A percentile compares a stretch with the other conserved stretches of the same genome.
Conservation (phyloP, 805 yeast species). For the Lipomyces lipofer region DNA sequence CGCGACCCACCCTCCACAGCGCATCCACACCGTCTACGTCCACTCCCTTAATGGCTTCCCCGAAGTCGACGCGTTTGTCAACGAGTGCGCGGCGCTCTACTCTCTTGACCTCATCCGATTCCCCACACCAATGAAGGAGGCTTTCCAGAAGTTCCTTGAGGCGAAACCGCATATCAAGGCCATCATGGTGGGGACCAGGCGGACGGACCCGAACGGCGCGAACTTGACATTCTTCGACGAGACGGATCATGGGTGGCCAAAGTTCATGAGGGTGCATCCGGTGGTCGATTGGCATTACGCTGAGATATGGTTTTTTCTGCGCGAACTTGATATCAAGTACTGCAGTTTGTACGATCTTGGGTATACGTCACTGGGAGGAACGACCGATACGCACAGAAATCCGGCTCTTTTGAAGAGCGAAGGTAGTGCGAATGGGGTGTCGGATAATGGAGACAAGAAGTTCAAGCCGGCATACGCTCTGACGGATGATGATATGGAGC, state of each 20-base stretch:
- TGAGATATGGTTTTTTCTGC: slow-evolving; percentile 82
- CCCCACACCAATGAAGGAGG: slow-evolving; percentile 56
- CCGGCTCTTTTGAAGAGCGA: slow-evolving; percentile 54
- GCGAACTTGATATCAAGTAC: slow-evolving; percentile 59
- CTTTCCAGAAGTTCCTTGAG: slow-evolving; percentile 63
- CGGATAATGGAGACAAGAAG: slow-evolving; percentile 40
- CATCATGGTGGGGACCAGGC: slow-evolving; percentile 82
- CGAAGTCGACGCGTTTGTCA: slow-evolving; percentile 68
- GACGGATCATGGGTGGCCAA: slow-evolving; percentile 93
- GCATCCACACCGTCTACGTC: slow-evolving; percentile 67
- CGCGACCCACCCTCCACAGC: slow-evolving; percentile 24
- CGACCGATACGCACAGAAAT: slow-evolving; percentile 67
- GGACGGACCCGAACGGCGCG: slow-evolving; percentile 82
- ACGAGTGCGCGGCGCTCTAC: slow-evolving; percentile 54
- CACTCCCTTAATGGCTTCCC: slow-evolving; percentile 72
- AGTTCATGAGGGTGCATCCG: slow-evolving; percentile 81
- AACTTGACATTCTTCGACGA: slow-evolving; percentile 58
- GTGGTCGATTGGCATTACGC: slow-evolving; percentile 82
- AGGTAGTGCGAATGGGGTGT: slow-evolving; percentile 30
- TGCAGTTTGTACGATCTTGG: slow-evolving; percentile 80
- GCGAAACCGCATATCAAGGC: slow-evolving; percentile 59
- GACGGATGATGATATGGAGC: slow-evolving; percentile 58
- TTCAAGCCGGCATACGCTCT: slow-evolving; percentile 51
- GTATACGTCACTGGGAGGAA: slow-evolving; percentile 87
- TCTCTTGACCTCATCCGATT: slow-evolving; percentile 49